Percentiles rank a stretch among this genome's conserved stretches.
phyloP scores from a whole-genome alignment of 768 basidiomycete genomes.

The Chalciporus piperatus region DNA sequence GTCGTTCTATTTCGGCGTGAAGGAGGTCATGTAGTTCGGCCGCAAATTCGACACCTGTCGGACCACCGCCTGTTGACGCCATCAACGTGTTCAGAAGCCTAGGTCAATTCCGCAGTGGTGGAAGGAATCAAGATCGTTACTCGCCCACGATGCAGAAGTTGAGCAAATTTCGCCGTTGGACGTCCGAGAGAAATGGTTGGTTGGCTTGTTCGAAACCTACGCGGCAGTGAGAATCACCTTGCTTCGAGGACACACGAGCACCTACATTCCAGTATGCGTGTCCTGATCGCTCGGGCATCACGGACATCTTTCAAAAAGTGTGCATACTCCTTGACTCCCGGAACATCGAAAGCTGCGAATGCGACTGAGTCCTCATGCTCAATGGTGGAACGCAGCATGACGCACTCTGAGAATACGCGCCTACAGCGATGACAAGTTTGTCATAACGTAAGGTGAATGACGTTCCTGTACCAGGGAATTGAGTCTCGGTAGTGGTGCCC shows the following conservation, averaged over 20 bases:
- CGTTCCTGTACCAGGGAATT: conserved; percentile 23
- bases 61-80: conserved; percentile 56
- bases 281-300: conserved; percentile 69
- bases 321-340: conserved; percentile 78
- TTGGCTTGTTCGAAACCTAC: conserved; percentile 83
- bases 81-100: conserved; percentile 6
- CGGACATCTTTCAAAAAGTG: conserved; percentile 80
- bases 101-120: not conserved
- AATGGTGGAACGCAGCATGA: conserved; percentile 4
- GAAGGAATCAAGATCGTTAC: conserved; percentile 20
- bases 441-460: conserved; percentile 68
- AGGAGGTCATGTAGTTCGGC: conserved; percentile 81
- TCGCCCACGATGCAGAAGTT: conserved; percentile 85
- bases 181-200: conserved; percentile 72
- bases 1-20: conserved; percentile 56
- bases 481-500: conserved; percentile 15
- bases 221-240: not conserved
- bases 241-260: not conserved
- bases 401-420: conserved; percentile 82
- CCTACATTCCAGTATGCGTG: conserved; percentile 71
- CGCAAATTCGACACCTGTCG: conserved; percentile 79
- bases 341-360: conserved; percentile 58
- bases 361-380: not conserved
- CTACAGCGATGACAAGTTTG: conserved; percentile 81
- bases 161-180: conserved; percentile 70